Evolutionary conservation across 23 red algal genomes (phyloP), one percentile per base, ranked within the genome.

Genomic region (Agarophyton chilense): DNA sequence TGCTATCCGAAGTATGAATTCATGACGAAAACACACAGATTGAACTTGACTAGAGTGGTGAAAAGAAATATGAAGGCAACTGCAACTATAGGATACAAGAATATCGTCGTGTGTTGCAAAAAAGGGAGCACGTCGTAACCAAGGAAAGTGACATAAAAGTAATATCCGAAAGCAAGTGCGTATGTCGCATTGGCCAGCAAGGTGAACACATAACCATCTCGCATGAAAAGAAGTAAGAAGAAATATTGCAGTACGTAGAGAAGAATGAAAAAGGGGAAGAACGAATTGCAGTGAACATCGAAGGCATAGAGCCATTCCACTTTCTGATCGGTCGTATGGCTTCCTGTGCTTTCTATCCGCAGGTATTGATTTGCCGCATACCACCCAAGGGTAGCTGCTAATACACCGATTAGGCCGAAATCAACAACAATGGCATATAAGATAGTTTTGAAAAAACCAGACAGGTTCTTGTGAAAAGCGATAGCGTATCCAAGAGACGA

Each of bases 241-340:
- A 94, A 84, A 63, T 90, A 95, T 76, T 96, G 97, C 19, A 91
- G 10, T 0, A 99, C 93, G 52, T 93, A 91, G 8, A 99, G 78
- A 16, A 89, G 24, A 61, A 98, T 78, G 63, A 98, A 98, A 24
- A 92, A 63, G 0, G 90, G 90, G 51, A 99, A 95, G 68, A 91
- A 94, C 3, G 90, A 83, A 70, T 99, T 99, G 82, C 97, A 99
- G 70, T 99, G 93, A 21, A 99, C 97, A 47, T 99, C 97, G 73
- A 95, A 83, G 0, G 97, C 89, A 55, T 99, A 99, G 46, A 99
- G 79, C 97, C 97, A 99, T 85, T 99, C 97, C n/a, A 99, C 93
- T 22, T 74, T 79, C 35, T 78, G 73, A 2, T 75, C 89, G 35
- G 86, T 91, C 17, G 89, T 89, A 47, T 90, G 89, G 32, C 67